Base-by-base conservation (phyloP, 805 yeast genomes). In the Cyberlindnera saturnus region DNA sequence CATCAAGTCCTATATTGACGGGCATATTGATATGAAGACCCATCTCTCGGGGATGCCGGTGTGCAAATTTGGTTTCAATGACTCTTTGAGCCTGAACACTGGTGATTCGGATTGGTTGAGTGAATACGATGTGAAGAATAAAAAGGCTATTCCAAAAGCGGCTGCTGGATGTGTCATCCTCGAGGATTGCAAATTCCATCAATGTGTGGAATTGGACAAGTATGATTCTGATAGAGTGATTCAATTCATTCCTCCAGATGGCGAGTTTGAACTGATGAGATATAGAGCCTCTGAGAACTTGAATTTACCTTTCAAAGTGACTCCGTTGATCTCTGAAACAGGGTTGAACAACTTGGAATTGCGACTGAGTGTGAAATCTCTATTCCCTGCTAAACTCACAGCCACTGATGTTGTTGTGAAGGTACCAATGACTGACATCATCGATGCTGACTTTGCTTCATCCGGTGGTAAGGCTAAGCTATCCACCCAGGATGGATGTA, bases 201-300 rank as follows among this genome's bases (percentile, higher is more conserved):
- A 86, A 54, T 86, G 96, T 62, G 96, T 88, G 20, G 79, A 82
- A 47, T 67, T 87, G 43, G 76, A 77, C 45, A 74, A 77, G 51
- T 86, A 82, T 61, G 88, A 85, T 47, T 58, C 70, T 17, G 80
- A 82, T 20, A 67, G 84, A 34, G 65, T 76, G 19, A 82, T 89
- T 45, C 77, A 74, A 37, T 88, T 89, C 50, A 69, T 81, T 11
- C 96, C 96, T 3, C 96, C 96, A 2, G 96, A 88, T 63, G 95
- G 95, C 0, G 77, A 79, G 40, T 86, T 87, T 59, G 91, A 87
- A 61, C 72, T 89, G 46, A 81, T 89, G 90, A 71, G 77, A 31
- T 89, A 88, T 63, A 69, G 82, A 43, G 73, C 75, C 2, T 63
- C 69, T 1, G 77, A 78, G 36, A 77, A 79, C 49, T 65, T 85